Base-by-base conservation (phyloP, 2,329 filamentous ascomycete genomes). In the Talaromyces sp. region DNA sequence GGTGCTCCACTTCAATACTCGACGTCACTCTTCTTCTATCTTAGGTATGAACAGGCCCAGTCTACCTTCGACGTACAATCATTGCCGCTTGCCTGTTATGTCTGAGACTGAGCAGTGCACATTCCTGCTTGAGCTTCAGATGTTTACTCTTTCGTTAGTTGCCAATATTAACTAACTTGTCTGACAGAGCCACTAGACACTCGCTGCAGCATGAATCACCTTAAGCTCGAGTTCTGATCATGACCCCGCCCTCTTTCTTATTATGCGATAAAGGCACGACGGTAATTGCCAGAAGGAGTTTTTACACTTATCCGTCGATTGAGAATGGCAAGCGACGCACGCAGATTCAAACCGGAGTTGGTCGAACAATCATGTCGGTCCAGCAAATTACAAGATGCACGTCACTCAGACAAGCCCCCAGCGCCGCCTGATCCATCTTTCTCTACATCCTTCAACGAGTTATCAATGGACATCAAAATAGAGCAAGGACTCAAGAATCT, bases 301-400 rank as follows among this genome's bases (percentile, higher is more conserved):
- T 25, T 9, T 35, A 60, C 9, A 21, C n/a, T 4, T 11, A n/a
- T 54, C 14, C 35, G 21, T n/a, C 5, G 5, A 46, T 35, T 37
- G 39, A 61, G 46, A 54, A 61, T 61, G 59, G 48, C 59, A 55
- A 61, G 48, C 37, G 48, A 63, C 33, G 58, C 64, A 46, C 68
- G 70, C 56, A 70, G 71, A 50, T 74, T 75, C 63, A 62, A 67
- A 33, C 70, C 72, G 7, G 69, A 72, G 64, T 73, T 72, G 6
- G 65, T 76, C 58, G 74, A 76, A 63, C 71, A 70, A 9, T 72
- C 72, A 54, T 73, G 73, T 65, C 73, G 70, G 62, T 63, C 68
- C 21, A 66, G 57, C 40, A 68, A 57, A 58, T 48, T 42, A 21
- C 55, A 55, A 18, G 44, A 60, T 9, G 23, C 52, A 42, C 33